Evolutionary conservation across 2,329 filamentous ascomycete genomes (phyloP).

Genomic region (Dichotomopilus funicola): DNA sequence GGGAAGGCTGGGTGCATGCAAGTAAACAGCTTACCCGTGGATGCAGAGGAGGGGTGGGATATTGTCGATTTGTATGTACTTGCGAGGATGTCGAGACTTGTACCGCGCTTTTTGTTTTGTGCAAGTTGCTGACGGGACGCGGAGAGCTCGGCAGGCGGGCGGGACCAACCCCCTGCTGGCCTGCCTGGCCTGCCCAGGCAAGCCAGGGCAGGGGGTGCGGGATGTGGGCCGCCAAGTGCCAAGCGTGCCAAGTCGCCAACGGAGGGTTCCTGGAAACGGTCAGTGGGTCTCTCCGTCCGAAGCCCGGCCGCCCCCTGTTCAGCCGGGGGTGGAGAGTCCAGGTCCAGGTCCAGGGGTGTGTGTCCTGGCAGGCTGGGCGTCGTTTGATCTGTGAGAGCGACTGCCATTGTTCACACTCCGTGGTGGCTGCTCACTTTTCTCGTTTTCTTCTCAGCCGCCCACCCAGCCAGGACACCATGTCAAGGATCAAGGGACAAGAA

Average conservation of each 20-base stretch:
- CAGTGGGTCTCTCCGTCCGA: slow-evolving; percentile 1
- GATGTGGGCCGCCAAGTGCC: not conserved
- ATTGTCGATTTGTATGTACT: not conserved
- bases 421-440: too few relatives aligned
- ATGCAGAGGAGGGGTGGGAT: too few relatives aligned
- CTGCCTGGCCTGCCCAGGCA: not conserved
- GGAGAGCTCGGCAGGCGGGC: slow-evolving; percentile 9
- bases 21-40: too few relatives aligned
- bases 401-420: too few relatives aligned
- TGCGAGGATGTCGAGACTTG: not conserved
- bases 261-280: slow-evolving; percentile 12
- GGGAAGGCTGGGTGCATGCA: too few relatives aligned
- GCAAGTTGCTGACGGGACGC: slow-evolving; percentile 2
- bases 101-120: not conserved
- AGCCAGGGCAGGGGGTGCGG: not conserved
- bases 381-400: too few relatives aligned
- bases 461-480: not conserved
- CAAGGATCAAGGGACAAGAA: slow-evolving; percentile 1
- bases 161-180: not conserved
- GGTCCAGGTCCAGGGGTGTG: too few relatives aligned
- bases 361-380: too few relatives aligned
- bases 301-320: not conserved
- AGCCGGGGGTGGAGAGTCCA: not conserved
- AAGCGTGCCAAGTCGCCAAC: not conserved
- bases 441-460: too few relatives aligned